A percentile compares a stretch with the other conserved stretches of the same genome.
Conservation (phyloP, 352 stramenopile species). For the Phytophthora aleatoria region DNA sequence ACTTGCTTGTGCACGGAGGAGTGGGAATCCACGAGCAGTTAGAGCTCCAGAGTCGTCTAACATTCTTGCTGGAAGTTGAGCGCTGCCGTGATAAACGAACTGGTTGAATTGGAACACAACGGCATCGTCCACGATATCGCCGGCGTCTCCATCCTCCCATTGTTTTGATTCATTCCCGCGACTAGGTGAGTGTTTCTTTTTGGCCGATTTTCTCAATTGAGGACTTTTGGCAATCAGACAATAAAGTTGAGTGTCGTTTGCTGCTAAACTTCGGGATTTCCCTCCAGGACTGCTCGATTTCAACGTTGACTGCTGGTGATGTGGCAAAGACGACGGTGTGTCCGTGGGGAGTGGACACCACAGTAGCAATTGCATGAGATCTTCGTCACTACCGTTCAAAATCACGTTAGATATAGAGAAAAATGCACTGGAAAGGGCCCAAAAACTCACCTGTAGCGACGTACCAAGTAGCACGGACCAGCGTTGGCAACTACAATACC, state of each 20-base stretch:
- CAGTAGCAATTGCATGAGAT: conserved; percentile 65
- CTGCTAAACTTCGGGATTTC: conserved; percentile 33
- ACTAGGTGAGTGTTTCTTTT: conserved; percentile 7
- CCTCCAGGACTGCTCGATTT: conserved; percentile 1
- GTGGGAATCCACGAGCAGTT: conserved; percentile 39
- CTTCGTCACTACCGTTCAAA: conserved; percentile 40
- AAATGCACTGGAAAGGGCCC: too few relatives aligned
- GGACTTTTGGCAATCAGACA: conserved; percentile 37
- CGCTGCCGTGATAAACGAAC: conserved; percentile 55
- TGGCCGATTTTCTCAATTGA: conserved; percentile 6
- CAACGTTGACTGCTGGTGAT: conserved; percentile 12
- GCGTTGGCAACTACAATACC: conserved; percentile 42
- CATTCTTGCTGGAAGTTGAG: conserved; percentile 24
- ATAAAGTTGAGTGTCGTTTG: conserved; percentile 72
- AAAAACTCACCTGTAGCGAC: conserved; percentile 47
- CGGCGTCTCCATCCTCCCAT: conserved; percentile 24
- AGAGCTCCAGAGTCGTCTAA: conserved; percentile 56
- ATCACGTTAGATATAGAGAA: too few relatives aligned
- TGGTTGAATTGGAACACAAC: conserved; percentile 76
- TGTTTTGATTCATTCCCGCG: conserved; percentile 8
- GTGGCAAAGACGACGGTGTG: not conserved
- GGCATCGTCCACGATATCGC: conserved; percentile 29
- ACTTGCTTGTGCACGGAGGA: conserved; percentile 50
- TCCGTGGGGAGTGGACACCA: conserved; percentile 56
- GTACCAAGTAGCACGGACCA: conserved; percentile 61